These are phyloP conservation scores for Bocquillonia castaneifolia DNA, from an alignment of 441 rosid genomes.

Conservation along the genomic window DNA sequence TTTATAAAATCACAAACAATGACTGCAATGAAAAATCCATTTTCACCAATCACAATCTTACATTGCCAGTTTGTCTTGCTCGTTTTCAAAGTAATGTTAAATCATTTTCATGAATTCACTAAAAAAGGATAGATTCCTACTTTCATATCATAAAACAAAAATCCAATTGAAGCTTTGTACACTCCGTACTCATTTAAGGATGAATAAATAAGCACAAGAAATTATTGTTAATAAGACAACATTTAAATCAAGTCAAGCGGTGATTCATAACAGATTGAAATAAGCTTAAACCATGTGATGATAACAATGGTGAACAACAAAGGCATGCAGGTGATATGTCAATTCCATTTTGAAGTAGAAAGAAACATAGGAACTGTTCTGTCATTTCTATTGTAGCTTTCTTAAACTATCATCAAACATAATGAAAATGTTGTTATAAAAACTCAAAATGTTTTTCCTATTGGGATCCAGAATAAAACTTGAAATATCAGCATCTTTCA, in stretches of 20 bases:
- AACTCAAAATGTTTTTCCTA: background rate
- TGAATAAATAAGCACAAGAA: slow-evolving; percentile 15
- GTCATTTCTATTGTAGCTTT: slow-evolving; percentile 20
- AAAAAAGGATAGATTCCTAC: slow-evolving; percentile 40
- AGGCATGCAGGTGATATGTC: slow-evolving; percentile 26
- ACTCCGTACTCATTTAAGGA: slow-evolving; percentile 1
- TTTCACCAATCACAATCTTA: background rate
- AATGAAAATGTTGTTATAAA: background rate
- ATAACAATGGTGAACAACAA: slow-evolving; percentile 14
- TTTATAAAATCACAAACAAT: background rate
- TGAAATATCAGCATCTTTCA: background rate
- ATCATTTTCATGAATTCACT: slow-evolving; percentile 26
- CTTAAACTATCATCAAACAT: slow-evolving; percentile 8
- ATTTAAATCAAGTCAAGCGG: slow-evolving; percentile 20
- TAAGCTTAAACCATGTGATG: slow-evolving; percentile 11
- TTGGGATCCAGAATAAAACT: background rate
- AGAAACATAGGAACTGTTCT: slow-evolving; percentile 5
- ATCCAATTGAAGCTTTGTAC: slow-evolving; percentile 9
- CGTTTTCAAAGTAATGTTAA: slow-evolving; percentile 28
- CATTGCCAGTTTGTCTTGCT: slow-evolving; percentile 21
- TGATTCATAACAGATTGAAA: slow-evolving; percentile 14
- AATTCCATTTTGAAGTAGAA: slow-evolving; percentile 21
- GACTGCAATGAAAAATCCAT: background rate
- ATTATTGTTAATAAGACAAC: background rate
- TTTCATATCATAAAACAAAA: slow-evolving; percentile 7